Base-by-base conservation (phyloP, 2,329 filamentous ascomycete species). In the Colletotrichum sp. region DNA sequence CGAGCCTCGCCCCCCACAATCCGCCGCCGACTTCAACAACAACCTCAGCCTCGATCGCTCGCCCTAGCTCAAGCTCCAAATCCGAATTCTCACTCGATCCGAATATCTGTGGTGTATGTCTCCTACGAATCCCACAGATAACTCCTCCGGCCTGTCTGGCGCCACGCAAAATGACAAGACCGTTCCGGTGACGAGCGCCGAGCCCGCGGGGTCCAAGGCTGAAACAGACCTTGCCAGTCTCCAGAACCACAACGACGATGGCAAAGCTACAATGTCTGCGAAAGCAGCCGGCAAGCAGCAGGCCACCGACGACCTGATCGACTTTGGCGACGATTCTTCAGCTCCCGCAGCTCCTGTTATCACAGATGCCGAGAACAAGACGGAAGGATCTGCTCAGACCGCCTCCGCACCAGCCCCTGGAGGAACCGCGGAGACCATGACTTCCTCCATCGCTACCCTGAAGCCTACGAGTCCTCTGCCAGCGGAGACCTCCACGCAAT, bases 391-490 rank as follows among this genome's bases (percentile, higher is more conserved):
- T 34, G 66, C 21, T 26, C 57, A 71, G 24, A 26, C 65, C 43
- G 61, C 60, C 48, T 70, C 26, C 32, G 28, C 30, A 34, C 43
- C 55, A 5, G 10, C 34, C 24, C 24, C 18, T 7, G 75, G 36
- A 21, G 52, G 8, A 21, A 34, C 60, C 52, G n/a, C 34, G 5
- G 83, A 87, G 48, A 78, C 78, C 68, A 84, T 88, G 85, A 83
- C 85, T 63, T 87, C 88, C 64, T 89, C 89, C 6, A 84, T 88
- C 60, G 83, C 88, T 10, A 90, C 88, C 3, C 80, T 91, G 64
- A 89, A 87, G 77, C 89, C 90, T 24, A 80, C 85, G 24, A 85
- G 85, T 21, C 81, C 85, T 28, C 79, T 83, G n/a, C 79, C 84
- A 6, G 81, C 83, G 58, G 85, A 85, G 65, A 79, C 81, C 21